Conservation (phyloP, 2,329 filamentous ascomycete species). For the Tolypocladium tundrense region DNA sequence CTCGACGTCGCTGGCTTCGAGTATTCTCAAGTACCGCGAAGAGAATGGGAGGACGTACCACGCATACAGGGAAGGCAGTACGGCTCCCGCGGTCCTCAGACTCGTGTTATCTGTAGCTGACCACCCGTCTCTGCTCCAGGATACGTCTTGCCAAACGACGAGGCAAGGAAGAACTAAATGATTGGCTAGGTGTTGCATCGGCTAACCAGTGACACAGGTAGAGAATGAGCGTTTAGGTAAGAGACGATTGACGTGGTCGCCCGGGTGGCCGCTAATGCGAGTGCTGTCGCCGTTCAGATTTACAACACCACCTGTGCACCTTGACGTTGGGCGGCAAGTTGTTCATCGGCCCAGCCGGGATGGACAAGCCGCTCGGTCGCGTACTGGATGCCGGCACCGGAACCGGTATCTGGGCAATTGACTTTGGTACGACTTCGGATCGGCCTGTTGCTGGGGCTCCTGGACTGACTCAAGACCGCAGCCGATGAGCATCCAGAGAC, state of each 20-base stretch:
- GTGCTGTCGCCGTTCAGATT: conserved; percentile 8
- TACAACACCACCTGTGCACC: conserved; percentile 25
- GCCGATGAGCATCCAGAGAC: conserved; percentile 20
- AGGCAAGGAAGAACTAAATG: conserved; percentile 7
- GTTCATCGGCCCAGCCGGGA: conserved; percentile 13
- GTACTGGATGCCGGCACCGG: conserved; percentile 39
- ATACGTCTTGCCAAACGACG: conserved; percentile 20
- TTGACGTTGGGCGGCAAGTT: conserved; percentile 22
- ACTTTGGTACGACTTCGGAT: conserved; percentile 21
- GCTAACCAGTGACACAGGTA: conserved; percentile 7
- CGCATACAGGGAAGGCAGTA: conserved; percentile 19
- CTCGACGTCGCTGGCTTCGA: conserved; percentile 20
- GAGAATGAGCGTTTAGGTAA: conserved; percentile 21
- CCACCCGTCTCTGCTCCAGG: conserved; percentile 5
- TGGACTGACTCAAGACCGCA: background rate
- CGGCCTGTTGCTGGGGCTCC: no score
- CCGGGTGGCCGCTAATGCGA: background rate
- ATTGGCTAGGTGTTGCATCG: no score
- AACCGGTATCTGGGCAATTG: conserved; percentile 35
- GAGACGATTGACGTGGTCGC: background rate
- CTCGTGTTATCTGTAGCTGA: background rate
- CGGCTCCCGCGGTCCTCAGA: background rate
- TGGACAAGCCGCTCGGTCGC: conserved; percentile 11
- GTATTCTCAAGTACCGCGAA: conserved; percentile 23
- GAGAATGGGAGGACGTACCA: conserved; percentile 30